phyloP scores from a whole-genome alignment of 305 asterid genomes.

The Petunia hybrid region DNA sequence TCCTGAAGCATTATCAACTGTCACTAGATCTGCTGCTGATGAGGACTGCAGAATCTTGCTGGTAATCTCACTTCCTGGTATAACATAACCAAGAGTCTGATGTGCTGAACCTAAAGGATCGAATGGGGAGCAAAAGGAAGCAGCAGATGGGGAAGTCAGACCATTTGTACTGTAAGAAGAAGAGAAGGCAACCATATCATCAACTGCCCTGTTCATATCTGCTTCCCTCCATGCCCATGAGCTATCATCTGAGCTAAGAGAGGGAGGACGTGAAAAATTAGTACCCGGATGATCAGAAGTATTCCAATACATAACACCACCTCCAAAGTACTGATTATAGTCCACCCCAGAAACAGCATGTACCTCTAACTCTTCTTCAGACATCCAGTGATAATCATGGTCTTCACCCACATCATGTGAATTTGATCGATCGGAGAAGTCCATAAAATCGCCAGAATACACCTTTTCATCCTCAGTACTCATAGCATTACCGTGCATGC shows the following conservation, averaged over 20 bases:
- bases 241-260: conserved; percentile 99
- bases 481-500: conserved; percentile 59
- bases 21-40: conserved; percentile 64
- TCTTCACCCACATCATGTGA: conserved; percentile 79
- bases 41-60: conserved; percentile 87
- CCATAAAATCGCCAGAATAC: conserved; percentile 69
- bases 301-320: conserved; percentile 99
- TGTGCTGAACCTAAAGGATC: conserved; percentile 84
- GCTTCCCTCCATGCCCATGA: conserved; percentile 99
- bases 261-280: conserved; percentile 96
- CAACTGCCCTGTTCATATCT: conserved; percentile 92
- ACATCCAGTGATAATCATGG: conserved; percentile 88
- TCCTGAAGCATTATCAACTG: conserved; percentile 79
- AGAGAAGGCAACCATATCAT: conserved; percentile 99
- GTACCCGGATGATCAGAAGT: conserved; percentile 91
- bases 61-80: conserved; percentile 81
- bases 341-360: conserved; percentile 84
- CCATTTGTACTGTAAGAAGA: conserved; percentile 99
- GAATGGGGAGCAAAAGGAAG: conserved; percentile 94
- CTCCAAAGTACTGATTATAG: conserved; percentile 93
- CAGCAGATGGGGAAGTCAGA: conserved; percentile 93
- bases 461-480: conserved; percentile 85
- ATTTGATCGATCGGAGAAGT: conserved; percentile 64
- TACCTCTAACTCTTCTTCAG: conserved; percentile 94
- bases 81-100: conserved; percentile 82